Evolutionary conservation across 1,284 basidiomycete genomes (phyloP).

Genomic region (Macrocybe sp.): DNA sequence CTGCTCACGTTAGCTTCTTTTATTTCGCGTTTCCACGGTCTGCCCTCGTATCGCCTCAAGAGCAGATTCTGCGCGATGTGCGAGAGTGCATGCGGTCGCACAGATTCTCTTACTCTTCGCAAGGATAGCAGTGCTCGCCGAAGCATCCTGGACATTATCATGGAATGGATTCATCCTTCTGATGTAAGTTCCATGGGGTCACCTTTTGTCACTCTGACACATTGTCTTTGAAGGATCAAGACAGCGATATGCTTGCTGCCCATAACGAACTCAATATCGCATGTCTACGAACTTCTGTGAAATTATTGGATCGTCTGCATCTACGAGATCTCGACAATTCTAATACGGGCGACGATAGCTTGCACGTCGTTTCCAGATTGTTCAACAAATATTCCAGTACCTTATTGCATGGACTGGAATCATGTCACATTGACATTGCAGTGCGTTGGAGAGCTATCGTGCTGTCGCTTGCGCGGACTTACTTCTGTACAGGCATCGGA

Average conservation of each 20-base stretch:
- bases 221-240: slow-evolving; percentile 12
- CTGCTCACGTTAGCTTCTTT: slow-evolving; percentile 62
- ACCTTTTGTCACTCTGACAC: slow-evolving; percentile 7
- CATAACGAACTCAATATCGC: slow-evolving; percentile 69
- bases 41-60: slow-evolving; percentile 58
- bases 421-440: slow-evolving; percentile 38
- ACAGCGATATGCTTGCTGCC: slow-evolving; percentile 16
- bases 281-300: slow-evolving; percentile 67
- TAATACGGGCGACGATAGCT: slow-evolving; percentile 57
- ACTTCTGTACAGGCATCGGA: slow-evolving; percentile 36
- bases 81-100: slow-evolving; percentile 61
- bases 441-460: slow-evolving; percentile 27
- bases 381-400: slow-evolving; percentile 75
- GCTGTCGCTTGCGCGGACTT: not conserved
- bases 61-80: slow-evolving; percentile 74
- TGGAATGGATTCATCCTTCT: slow-evolving; percentile 67
- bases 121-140: slow-evolving; percentile 69
- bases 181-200: slow-evolving; percentile 32
- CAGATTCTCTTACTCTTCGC: slow-evolving; percentile 56
- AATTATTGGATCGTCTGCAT: slow-evolving; percentile 72
- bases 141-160: slow-evolving; percentile 65
- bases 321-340: slow-evolving; percentile 56
- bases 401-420: slow-evolving; percentile 58
- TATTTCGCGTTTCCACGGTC: slow-evolving; percentile 58
- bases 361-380: slow-evolving; percentile 68